Evolutionary conservation across 352 stramenopile genomes (phyloP), one percentile per base, ranked within the genome.

Genomic region (Phytophthora crassamura): DNA sequence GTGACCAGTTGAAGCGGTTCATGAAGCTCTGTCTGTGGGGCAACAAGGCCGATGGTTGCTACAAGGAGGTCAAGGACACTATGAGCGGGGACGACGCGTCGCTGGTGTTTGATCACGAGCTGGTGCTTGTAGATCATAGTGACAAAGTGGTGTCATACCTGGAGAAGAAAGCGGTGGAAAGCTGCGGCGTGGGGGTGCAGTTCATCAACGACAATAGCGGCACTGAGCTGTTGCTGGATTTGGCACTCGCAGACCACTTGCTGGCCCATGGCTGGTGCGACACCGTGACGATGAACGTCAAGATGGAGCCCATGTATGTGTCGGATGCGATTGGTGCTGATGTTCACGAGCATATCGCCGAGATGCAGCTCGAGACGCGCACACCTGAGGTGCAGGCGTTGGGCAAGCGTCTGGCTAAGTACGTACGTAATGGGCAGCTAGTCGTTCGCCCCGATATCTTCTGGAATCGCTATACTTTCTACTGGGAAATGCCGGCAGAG

Each of bases 181-280:
- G 8, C 50, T 39, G 39, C 15, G 39, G 32, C 18, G 38, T 72
- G 5, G 66, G 46, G 4, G 62, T 85, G n/a, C 78, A 86, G 50
- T 88, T 69, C 61, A 85, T 90, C 73, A 90, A 88, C 59, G 81
- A 90, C 71, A 90, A 90, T 59, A 82, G 74, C 57, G 81, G 81
- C 49, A 88, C 79, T 4, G 81, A 90, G 66, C 58, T 88, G 45
- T 63, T 90, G 43, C 51, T 89, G n/a, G 80, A 89, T 30, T 60
- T 90, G 36, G 77, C 76, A 50, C 76, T 89, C 6, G 78, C 64
- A 0, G 80, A 89, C 61, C 77, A 87, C 43, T 40, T 89, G 33
- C 65, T 89, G 52, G 67, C 78, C 15, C 69, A 82, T 48, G 52
- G 59, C 15, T 76, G 74, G 73, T 84, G 76, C 52, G 48, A 33